These are phyloP conservation scores for Gossypium arboreum DNA, from an alignment of 345 rosid genomes.

Conservation along the genomic window DNA sequence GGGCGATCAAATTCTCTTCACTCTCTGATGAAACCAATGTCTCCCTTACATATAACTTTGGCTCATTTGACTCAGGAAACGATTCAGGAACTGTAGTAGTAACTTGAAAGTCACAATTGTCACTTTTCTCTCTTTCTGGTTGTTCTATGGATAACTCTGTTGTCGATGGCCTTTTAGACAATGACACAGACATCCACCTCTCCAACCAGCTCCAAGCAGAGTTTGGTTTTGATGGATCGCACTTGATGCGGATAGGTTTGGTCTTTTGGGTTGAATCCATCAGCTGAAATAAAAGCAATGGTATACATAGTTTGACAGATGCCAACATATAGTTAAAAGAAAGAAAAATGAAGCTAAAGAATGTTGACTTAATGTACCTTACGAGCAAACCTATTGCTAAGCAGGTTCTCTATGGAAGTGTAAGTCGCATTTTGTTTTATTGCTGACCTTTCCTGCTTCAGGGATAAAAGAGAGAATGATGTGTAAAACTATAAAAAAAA, in stretches of 20 bases:
- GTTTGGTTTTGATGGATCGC: conserved; percentile 72
- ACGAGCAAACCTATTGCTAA: conserved; percentile 74
- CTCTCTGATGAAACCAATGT: conserved; percentile 26
- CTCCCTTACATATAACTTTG: conserved; percentile 26
- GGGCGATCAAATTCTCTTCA: conserved; percentile 38
- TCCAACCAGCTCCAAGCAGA: conserved; percentile 96
- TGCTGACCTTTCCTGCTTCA: conserved; percentile 39
- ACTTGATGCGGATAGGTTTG: conserved; percentile 63
- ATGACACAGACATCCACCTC: conserved; percentile 81
- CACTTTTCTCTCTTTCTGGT: conserved; percentile 32
- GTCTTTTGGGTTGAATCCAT: conserved; percentile 71
- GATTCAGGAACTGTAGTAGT: conserved; percentile 31
- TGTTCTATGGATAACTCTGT: conserved; percentile 30
- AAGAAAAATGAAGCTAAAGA: conserved; percentile 3
- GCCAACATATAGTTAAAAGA: conserved; percentile 12
- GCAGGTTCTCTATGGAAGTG: conserved; percentile 61
- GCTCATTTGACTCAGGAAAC: conserved; percentile 28
- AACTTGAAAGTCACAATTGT: conserved; percentile 19
- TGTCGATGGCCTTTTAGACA: conserved; percentile 36
- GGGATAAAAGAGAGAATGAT: conserved; percentile 23
- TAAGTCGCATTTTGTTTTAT: conserved; percentile 34
- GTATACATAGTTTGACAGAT: conserved; percentile 1
- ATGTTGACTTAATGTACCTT: conserved; percentile 44
- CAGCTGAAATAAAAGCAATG: conserved; percentile 45
- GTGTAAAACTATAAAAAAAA: not conserved